Base-by-base conservation (phyloP, 1,284 basidiomycete genomes). In the Melampsora abietis-canadensis region DNA sequence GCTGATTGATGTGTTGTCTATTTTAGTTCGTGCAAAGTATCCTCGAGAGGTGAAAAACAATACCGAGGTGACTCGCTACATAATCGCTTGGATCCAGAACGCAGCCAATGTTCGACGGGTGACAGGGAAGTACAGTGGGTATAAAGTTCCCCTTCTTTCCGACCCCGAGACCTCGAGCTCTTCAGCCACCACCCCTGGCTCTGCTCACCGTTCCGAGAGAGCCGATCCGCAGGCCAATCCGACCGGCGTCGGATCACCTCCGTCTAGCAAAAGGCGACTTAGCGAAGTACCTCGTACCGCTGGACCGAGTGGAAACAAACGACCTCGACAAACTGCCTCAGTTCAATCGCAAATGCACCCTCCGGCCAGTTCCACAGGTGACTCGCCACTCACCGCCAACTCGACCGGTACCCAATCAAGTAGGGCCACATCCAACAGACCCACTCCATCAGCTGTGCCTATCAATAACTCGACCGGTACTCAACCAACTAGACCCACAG, bases 11-110 rank as follows among this genome's bases (percentile, higher is more conserved):
- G 7, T 31, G 24, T n/a, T 30, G 2, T 19, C 12, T 17, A 19
- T 17, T n/a, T 27, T 21, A 75, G 73, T 75, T 17, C 65, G 73
- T 34, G 47, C 54, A 7, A 19, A 31, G 14, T 75, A n/a, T 44
- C 60, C 66, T 19, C 67, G 62, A 14, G 73, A 75, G 54, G 73
- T 75, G 27, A 75, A 75, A 46, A 68, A 48, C 37, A 75, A 75
- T 34, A 27, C 17, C 7, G 14, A 40, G 1, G 24, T 75, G 17
- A 57, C 47, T 21, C n/a, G n/a, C 7, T 75, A 40, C 44, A 68
- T 61, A 31, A 47, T 62, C 4, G 15, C 68, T 12, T 75, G 73
- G 73, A 68, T 75, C n/a, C 12, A 44, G 4, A 46, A 54, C 12
- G 12, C 30, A 34, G 61, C 63, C 30, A 54, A 74, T 34, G 19